Evolutionary conservation across 176 grass and related monocot species (phyloP), one percentile per base, ranked within the genome.

Genomic region (Bothriochloa decipiens): DNA sequence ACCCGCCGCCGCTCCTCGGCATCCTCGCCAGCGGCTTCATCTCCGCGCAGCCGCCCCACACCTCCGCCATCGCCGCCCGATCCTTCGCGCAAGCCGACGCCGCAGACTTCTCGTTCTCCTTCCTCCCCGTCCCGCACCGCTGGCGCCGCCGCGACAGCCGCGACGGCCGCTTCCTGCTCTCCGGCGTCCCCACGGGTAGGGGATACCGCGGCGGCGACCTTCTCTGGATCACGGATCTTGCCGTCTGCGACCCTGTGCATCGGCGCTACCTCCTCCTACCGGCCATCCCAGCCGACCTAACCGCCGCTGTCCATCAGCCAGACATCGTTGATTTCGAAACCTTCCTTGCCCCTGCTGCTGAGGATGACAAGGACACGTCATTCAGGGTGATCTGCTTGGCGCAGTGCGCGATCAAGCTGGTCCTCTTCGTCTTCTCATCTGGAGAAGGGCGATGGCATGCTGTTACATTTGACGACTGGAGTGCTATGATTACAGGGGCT

Each of bases 371-470:
- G 60, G 14, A 22, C 18, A 3, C 45, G 5, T 20, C 29, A 10
- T 82, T 82, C 79, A 67, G 62, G 15, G 85, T 87, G 1, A 35
- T 87, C 3, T 82, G 85, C 13, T 26, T 81, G 17, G 71, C 25
- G 26, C 36, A 69, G 6, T 68, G 47, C 26, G 18, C 23, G 42
- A 43, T 16, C 22, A 87, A 57, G 35, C 70, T 81, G 7, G 23
- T 74, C 3, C 7, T 39, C 4, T 75, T 75, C 26, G 18, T 69
- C 35, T 82, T 76, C 78, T 87, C 78, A 6, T 70, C 46, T 0
- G 5, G 27, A 29, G 25, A 9, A 8, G 37, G 27, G 7, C 28
- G 13, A 52, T 79, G 84, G 84, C 28, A 5, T 41, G 4, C 55
- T 62, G 29, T 72, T 46, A 61, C 41, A 0, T 80, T 80, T 22